Percentiles rank a stretch among this genome's conserved stretches.
These are phyloP conservation scores for Candida mattraensis DNA, from an alignment of 805 yeast species.

Conservation along the genomic window DNA sequence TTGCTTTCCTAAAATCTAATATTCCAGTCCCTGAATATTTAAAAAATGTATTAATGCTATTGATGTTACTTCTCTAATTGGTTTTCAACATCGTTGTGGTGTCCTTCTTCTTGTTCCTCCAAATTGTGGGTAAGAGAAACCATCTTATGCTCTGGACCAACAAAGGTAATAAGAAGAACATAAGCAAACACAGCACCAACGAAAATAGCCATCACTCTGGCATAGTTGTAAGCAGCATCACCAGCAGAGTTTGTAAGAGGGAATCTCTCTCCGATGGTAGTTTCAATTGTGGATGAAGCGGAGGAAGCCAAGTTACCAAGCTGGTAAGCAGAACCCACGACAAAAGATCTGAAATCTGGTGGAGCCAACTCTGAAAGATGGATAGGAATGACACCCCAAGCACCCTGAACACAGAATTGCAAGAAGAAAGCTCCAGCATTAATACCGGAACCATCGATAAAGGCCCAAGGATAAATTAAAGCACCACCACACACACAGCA, in stretches of 20 bases:
- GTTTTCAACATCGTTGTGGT: constrained; percentile 9
- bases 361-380: constrained; percentile 63
- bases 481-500: constrained; percentile 60
- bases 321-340: constrained; percentile 64
- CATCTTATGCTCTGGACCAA: constrained; percentile 60
- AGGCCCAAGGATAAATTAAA: constrained; percentile 64
- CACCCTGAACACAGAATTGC: constrained; percentile 66
- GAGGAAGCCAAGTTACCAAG: constrained; percentile 67
- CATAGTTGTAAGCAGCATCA: constrained; percentile 44
- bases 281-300: constrained; percentile 68
- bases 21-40: too few species aligned
- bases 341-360: constrained; percentile 61
- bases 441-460: constrained; percentile 43
- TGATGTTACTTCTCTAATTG: too few species aligned
- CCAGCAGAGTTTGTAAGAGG: constrained; percentile 38
- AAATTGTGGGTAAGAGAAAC: constrained; percentile 20
- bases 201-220: constrained; percentile 65
- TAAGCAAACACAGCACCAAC: constrained; percentile 62
- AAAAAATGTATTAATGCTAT: too few species aligned
- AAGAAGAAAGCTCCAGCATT: constrained; percentile 62
- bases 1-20: too few species aligned
- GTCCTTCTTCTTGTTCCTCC: constrained; percentile 21
- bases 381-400: constrained; percentile 67
- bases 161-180: constrained; percentile 45
- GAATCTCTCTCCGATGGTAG: constrained; percentile 59